phyloP scores from a whole-genome alignment of 129 eudicot species.

The Artemisia annua region DNA sequence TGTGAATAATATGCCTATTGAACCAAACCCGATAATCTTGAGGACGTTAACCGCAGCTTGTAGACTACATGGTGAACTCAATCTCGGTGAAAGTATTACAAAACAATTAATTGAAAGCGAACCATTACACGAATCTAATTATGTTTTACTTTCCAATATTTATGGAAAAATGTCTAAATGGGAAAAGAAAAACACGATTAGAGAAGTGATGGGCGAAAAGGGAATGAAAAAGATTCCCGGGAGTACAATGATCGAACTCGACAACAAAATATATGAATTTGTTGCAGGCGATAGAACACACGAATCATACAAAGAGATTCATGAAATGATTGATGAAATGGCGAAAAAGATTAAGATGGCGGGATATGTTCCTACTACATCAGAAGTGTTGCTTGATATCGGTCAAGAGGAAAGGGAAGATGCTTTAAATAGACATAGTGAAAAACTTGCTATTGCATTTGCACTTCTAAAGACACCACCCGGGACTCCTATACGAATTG shows the following conservation, averaged over 20 bases:
- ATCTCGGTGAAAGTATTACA: constrained; percentile 57
- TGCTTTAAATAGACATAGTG: constrained; percentile 71
- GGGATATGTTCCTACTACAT: constrained; percentile 66
- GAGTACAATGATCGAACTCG: constrained; percentile 69
- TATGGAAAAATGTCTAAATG: constrained; percentile 69
- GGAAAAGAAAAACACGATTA: constrained; percentile 65
- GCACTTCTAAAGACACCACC: constrained; percentile 76
- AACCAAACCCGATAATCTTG: constrained; percentile 76
- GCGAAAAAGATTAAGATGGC: constrained; percentile 54
- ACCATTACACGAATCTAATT: constrained; percentile 59
- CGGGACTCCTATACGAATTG: constrained; percentile 58
- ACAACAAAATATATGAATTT: constrained; percentile 61
- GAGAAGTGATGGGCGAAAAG: constrained; percentile 60
- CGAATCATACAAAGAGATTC: constrained; percentile 44
- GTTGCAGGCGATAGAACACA: constrained; percentile 68
- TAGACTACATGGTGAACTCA: constrained; percentile 61
- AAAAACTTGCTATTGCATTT: constrained; percentile 80
- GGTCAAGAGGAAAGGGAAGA: constrained; percentile 80
- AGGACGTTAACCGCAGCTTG: constrained; percentile 65
- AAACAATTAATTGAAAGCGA: constrained; percentile 47
- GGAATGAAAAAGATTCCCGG: constrained; percentile 75
- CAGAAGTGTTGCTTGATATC: constrained; percentile 68
- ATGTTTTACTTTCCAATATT: constrained; percentile 70
- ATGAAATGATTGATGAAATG: constrained; percentile 81
- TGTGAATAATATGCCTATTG: constrained; percentile 65